Conservation (phyloP, 257 asterid genomes). For the Solanum stenotomum region DNA sequence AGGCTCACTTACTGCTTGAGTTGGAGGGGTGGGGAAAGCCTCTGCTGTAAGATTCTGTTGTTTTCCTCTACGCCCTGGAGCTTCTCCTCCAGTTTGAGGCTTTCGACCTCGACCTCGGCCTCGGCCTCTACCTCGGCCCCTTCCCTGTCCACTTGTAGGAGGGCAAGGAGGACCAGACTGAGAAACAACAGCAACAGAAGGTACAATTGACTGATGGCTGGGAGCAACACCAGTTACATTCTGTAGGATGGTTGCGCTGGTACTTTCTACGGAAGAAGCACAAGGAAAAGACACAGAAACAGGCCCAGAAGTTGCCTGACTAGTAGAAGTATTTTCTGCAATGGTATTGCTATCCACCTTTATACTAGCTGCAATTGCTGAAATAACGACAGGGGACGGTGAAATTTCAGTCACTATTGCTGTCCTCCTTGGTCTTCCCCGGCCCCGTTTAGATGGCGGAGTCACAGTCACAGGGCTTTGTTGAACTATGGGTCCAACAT, state of each 20-base stretch:
- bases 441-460: slow-evolving; percentile 80
- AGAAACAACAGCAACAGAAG: slow-evolving; percentile 30
- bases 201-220: slow-evolving; percentile 27
- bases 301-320: slow-evolving; percentile 18
- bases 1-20: slow-evolving; percentile 6
- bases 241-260: slow-evolving; percentile 31
- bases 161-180: slow-evolving; percentile 33
- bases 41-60: slow-evolving; percentile 30
- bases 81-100: slow-evolving; percentile 52
- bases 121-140: slow-evolving; percentile 48
- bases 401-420: slow-evolving; percentile 20
- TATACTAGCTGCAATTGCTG: slow-evolving; percentile 7
- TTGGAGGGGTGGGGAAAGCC: slow-evolving; percentile 21
- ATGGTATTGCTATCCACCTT: slow-evolving; percentile 3
- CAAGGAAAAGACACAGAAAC: slow-evolving; percentile 20
- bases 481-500: slow-evolving; percentile 21
- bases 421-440: slow-evolving; percentile 91
- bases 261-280: slow-evolving; percentile 20
- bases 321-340: slow-evolving; percentile 3
- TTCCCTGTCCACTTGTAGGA: slow-evolving; percentile 49
- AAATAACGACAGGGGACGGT: slow-evolving; percentile 8
- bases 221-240: slow-evolving; percentile 20
- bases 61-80: slow-evolving; percentile 69
- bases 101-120: slow-evolving; percentile 71
- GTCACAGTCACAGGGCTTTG: slow-evolving; percentile 36